Evolutionary conservation across 305 asterid genomes (phyloP).

Genomic region (Fraxinus platypoda): DNA sequence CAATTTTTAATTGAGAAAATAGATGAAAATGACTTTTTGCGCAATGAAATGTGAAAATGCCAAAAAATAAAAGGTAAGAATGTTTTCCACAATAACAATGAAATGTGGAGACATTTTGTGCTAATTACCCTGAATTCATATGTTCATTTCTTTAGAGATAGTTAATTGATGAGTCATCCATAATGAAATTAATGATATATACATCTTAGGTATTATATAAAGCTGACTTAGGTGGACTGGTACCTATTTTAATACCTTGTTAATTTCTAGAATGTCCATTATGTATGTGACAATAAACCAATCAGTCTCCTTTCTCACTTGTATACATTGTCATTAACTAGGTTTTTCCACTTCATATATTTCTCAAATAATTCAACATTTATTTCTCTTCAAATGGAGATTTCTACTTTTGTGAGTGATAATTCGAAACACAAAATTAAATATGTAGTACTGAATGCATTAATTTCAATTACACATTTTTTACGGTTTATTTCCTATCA

Average conservation of each 20-base stretch:
- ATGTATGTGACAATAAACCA: conserved; percentile 16
- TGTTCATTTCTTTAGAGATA: not conserved
- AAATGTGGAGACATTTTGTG: no score
- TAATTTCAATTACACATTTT: not conserved
- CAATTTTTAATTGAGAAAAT: no score
- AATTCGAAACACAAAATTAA: not conserved
- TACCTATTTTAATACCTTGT: conserved; percentile 16
- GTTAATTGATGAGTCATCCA: conserved; percentile 5
- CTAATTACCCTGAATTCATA: no score
- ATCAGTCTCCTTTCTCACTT: conserved; percentile 7
- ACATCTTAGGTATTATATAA: not conserved
- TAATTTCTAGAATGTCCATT: conserved; percentile 13
- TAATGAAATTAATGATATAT: conserved; percentile 13
- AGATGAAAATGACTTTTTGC: no score
- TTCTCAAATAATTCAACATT: not conserved
- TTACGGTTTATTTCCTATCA: not conserved
- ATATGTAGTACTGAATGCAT: not conserved
- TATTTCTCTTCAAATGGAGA: not conserved
- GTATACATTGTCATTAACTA: conserved; percentile 2
- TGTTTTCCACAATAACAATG: no score
- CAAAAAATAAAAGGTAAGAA: no score
- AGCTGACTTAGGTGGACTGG: not conserved
- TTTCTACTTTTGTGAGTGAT: not conserved
- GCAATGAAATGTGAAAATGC: no score
- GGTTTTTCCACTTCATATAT: not conserved